These are phyloP conservation scores for Aspergillus coremiiformis DNA, from an alignment of 495 filamentous ascomycete species.

Conservation along the genomic window DNA sequence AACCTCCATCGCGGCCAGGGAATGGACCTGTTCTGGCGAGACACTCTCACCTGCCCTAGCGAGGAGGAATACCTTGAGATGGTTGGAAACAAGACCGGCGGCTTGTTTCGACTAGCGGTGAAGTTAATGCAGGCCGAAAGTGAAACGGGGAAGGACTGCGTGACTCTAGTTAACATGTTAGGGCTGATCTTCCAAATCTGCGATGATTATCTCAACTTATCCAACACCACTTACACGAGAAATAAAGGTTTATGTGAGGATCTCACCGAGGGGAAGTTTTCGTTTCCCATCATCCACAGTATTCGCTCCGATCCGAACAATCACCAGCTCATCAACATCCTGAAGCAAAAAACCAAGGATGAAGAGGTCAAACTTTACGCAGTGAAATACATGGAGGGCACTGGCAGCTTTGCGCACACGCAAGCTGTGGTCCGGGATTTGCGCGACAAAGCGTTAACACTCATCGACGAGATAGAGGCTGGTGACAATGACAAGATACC, in stretches of 20 bases:
- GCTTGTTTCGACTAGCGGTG: constrained; percentile 86
- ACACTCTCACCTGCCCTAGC: constrained; percentile 84
- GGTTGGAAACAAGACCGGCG: constrained; percentile 97
- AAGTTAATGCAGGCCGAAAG: constrained; percentile 96
- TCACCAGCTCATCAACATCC: constrained; percentile 79
- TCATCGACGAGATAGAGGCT: constrained; percentile 61
- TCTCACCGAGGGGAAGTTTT: constrained; percentile 96
- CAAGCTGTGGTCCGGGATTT: constrained; percentile 60
- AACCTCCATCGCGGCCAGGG: constrained; percentile 95
- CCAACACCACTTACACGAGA: constrained; percentile 58
- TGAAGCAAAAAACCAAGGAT: constrained; percentile 80
- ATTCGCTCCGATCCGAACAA: constrained; percentile 76
- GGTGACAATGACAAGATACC: constrained; percentile 31
- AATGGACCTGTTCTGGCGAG: constrained; percentile 97
- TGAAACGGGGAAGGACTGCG: constrained; percentile 54
- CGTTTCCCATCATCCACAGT: constrained; percentile 91
- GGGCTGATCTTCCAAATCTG: constrained; percentile 94
- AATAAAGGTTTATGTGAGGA: constrained; percentile 97
- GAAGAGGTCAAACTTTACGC: constrained; percentile 88
- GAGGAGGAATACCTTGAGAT: constrained; percentile 98
- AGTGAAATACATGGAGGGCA: constrained; percentile 83
- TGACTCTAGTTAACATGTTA: constrained; percentile 80
- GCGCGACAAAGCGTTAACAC: constrained; percentile 53
- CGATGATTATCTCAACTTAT: constrained; percentile 93
- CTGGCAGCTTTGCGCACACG: constrained; percentile 84